Base-by-base conservation (phyloP, 106 monocot species). In the Acanthochlamys bracteata region DNA sequence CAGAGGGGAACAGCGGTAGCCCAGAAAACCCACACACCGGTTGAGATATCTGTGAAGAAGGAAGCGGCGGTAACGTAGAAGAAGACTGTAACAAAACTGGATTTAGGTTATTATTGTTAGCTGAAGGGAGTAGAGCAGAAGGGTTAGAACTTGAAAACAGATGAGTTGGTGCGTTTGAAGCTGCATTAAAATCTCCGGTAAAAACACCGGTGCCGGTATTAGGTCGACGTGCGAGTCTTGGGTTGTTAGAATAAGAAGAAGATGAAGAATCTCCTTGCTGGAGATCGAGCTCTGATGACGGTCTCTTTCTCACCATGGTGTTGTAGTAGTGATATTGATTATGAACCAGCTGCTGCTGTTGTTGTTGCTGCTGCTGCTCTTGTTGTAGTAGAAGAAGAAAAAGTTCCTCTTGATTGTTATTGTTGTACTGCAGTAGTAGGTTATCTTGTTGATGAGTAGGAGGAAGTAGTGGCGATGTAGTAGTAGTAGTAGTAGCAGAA, bases 271-370 rank as follows among this genome's bases (percentile, higher is more conserved):
- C 68, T 33, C 33, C 33, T n/a, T 66, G 54, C 33, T 76, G 76
- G 25, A 77, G 74, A 71, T 90, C 89, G 25, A 90, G 71, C 51
- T 90, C 89, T 1, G 89, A 71, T 17, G 85, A 82, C 7, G 79
- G 74, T 26, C 90, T 74, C 73, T 90, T 86, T 58, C 90, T 69
- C 59, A 72, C 79, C 90, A 90, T 90, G 33, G 33, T 33, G 33
- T 33, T 33, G 33, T 33, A 33, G 33, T 33, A 33, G 33, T 33
- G 6, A 33, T 33, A 1, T 33, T 33, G 33, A 33, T 33, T 33
- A 3, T 33, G 33, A 17, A 49, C 17, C 49, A 17, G 12, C 15
- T 12, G 17, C 17, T 61, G 69, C 41, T 39, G 57, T 4, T 19
- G 54, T 15, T 41, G 57, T 11, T 65, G 52, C 26, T 75, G 62